These are phyloP conservation scores for Chenopodium album DNA, from an alignment of 148 eudicot species.

Conservation along the genomic window DNA sequence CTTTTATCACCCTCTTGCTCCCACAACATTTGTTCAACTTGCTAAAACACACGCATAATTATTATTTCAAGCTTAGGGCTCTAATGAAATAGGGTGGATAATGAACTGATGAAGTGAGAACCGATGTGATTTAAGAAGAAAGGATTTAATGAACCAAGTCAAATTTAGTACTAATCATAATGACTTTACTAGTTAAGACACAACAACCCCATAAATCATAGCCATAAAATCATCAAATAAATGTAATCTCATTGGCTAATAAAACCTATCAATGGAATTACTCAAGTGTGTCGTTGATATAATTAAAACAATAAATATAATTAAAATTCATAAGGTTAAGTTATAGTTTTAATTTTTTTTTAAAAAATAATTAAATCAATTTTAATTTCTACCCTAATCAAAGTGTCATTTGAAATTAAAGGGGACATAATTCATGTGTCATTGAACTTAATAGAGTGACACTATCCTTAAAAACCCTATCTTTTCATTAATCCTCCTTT, in stretches of 20 bases:
- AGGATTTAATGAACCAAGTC: conserved; percentile 16
- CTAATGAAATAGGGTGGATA: not conserved
- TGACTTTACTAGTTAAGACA: conserved; percentile 7
- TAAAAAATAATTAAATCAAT: not conserved
- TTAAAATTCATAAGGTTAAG: not conserved
- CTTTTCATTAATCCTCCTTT: conserved; percentile 21
- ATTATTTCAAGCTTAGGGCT: not conserved
- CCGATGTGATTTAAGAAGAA: conserved; percentile 3
- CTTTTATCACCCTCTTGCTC: not conserved
- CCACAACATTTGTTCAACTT: not conserved
- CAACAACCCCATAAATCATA: conserved; percentile 13
- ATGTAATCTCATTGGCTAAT: not conserved
- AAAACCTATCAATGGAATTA: conserved; percentile 10
- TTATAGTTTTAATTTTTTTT: not conserved
- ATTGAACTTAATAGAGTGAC: conserved; percentile 9
- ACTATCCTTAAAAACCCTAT: conserved; percentile 5
- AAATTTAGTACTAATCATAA: conserved; percentile 15
- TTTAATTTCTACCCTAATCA: not conserved
- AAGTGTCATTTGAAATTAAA: conserved; percentile 6
- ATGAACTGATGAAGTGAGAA: not conserved
- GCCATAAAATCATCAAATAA: not conserved
- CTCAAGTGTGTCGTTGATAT: conserved; percentile 21
- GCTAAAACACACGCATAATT: not conserved
- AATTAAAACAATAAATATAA: not conserved
- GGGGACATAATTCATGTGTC: conserved; percentile 15